Base-by-base conservation (phyloP, 2,329 filamentous ascomycete species). In the Botryotinia narcissicola region DNA sequence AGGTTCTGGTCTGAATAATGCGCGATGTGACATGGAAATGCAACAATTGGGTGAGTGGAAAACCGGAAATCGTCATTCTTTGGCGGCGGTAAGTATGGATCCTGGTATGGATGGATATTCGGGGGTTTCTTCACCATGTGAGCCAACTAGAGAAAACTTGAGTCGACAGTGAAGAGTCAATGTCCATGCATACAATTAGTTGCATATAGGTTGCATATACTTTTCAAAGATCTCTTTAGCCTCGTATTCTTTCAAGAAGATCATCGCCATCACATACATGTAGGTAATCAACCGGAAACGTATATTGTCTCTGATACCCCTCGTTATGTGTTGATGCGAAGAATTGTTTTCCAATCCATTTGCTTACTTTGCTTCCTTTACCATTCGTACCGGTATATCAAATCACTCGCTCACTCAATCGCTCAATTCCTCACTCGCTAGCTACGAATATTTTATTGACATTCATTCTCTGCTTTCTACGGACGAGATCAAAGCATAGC, bases 11-110 rank as follows among this genome's bases (percentile, higher is more conserved):
- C 59, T 29, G 40, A 32, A 63, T 14, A 32, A 57, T 57, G 61
- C 61, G 42, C 40, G 40, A 63, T 63, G 44, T 44, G n/a, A 63
- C 61, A 63, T 63, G 16, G 40, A 63, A 63, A 63, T 63, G 40
- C 40, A 63, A 63, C 61, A 63, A 63, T 42, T 62, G 60, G 60
- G 16, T 62, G 60, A n/a, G 22, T 42, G 25, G 60, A 29, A 62
- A 16, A 29, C 37, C 29, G 7, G 37, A 37, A 62, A 62, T 62
- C 60, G 37, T 25, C 40, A 57, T 62, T 42, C 16, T 62, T 3
- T 42, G 60, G n/a, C 37, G 37, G n/a, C 40, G 40, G 61, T 44
- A 32, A 44, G 40, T 57, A 54, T 54, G 51, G 61, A 63, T 44
- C 61, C 61, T 44, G 37, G 61, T 20, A 29, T 32, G 18, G 57